A percentile compares a stretch with the other conserved stretches of the same genome.
Evolutionary conservation across 2,329 filamentous ascomycete genomes (phyloP).

Genomic region (Fusarium miscanthi): DNA sequence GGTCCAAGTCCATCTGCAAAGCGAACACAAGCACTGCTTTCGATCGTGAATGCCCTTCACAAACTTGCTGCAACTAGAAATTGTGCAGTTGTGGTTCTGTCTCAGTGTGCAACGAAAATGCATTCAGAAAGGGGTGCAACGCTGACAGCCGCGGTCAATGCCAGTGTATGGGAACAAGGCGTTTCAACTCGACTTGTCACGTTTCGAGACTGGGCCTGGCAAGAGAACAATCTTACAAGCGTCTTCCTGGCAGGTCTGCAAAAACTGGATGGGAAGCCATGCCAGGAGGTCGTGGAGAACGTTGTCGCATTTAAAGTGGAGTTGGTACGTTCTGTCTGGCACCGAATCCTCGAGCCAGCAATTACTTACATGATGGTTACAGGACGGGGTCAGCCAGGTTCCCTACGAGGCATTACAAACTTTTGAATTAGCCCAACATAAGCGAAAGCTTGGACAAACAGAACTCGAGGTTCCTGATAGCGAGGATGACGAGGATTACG

Average conservation of each 20-base stretch:
- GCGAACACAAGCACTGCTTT: conserved; percentile 65
- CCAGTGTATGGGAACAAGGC: conserved; percentile 82
- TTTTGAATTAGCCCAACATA: conserved; percentile 56
- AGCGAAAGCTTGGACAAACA: conserved; percentile 72
- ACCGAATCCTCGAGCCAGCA: conserved; percentile 24
- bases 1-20: conserved; percentile 54
- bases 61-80: conserved; percentile 80
- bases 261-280: conserved; percentile 68
- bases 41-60: conserved; percentile 75
- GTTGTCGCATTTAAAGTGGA: conserved; percentile 63
- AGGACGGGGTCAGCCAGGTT: conserved; percentile 59
- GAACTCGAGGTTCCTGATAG: conserved; percentile 70
- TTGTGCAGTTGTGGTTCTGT: conserved; percentile 79
- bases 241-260: conserved; percentile 72
- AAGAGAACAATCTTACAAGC: conserved; percentile 57
- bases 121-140: conserved; percentile 73
- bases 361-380: conserved; percentile 39
- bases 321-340: conserved; percentile 51
- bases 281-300: conserved; percentile 54
- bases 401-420: conserved; percentile 55
- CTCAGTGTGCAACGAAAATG: conserved; percentile 86
- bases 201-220: conserved; percentile 79
- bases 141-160: conserved; percentile 79
- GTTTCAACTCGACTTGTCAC: conserved; percentile 79
- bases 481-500: conserved; percentile 76